Evolutionary conservation across 805 yeast genomes (phyloP), one percentile per base, ranked within the genome.

Genomic region (Kazachstania psychrophila): DNA sequence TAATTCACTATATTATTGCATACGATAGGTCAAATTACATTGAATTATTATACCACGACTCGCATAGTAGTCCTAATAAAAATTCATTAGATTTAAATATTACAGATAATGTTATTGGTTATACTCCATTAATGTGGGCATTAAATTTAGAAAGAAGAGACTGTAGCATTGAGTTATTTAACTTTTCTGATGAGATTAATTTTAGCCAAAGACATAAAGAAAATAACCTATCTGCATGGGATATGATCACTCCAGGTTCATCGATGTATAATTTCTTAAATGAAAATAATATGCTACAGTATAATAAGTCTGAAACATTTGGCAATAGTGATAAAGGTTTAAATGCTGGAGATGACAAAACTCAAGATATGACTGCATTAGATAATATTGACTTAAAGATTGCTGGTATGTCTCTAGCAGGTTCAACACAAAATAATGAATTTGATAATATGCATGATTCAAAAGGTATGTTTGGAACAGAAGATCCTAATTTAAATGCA

Each of bases 81-180:
- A 33, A 25, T 7, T 22, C 15, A n/a, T 26, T 52, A 5, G 75
- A 73, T 46, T 66, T 73, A 6, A 77, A 77, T 47, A 46, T 61
- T 25, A 49, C 57, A 7, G 88, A 79, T 46, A 60, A 66, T 2
- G 38, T 73, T 16, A 53, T 72, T 17, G 66, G 72, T 2, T 77
- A 74, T 56, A 71, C 85, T 0, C 85, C 95, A 9, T 57, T 83
- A 31, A 84, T 83, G 92, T 85, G 95, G 95, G 88, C 94, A 0
- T 74, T 84, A 3, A 71, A 77, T 46, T 66, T 78, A 45, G 71
- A 75, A 37, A 73, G 74, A 37, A 56, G 70, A 40, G 66, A 69
- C 10, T 66, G 79, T 31, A 77, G 74, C 12, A 70, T 73, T 32
- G 59, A 69, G 38, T 60, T 85, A 40, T 57, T 86, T 37, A 72